A percentile compares a stretch with the other conserved stretches of the same genome.
These are phyloP conservation scores for Bromus sterilis DNA, from an alignment of 176 grass and related monocot species.

Conservation along the genomic window DNA sequence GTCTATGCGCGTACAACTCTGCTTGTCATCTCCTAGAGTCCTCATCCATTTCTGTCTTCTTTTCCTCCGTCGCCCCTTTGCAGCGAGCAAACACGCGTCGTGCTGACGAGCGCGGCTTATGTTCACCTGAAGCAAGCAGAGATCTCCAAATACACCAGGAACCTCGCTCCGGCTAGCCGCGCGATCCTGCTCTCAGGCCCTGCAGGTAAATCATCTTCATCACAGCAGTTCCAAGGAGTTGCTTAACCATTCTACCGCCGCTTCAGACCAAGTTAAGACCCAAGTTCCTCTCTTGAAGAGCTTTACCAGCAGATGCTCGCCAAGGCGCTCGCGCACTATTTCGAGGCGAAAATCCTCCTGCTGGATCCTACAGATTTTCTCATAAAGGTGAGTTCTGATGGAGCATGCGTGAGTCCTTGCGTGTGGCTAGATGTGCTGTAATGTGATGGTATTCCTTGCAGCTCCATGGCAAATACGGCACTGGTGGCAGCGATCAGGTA, in stretches of 20 bases:
- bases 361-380: slow-evolving; percentile 88
- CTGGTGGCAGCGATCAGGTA: slow-evolving; percentile 47
- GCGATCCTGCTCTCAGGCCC: slow-evolving; percentile 82
- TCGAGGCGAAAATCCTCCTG: slow-evolving; percentile 76
- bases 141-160: slow-evolving; percentile 72
- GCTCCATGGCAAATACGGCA: slow-evolving; percentile 75
- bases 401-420: background rate
- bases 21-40: background rate
- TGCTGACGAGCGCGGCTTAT: slow-evolving; percentile 86
- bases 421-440: background rate
- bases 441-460: slow-evolving; percentile 12
- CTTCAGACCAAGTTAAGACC: slow-evolving; percentile 21
- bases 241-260: background rate
- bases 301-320: slow-evolving; percentile 98
- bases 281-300: slow-evolving; percentile 47
- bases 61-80: background rate
- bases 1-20: background rate
- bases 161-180: slow-evolving; percentile 89
- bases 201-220: slow-evolving; percentile 51
- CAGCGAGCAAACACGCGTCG: slow-evolving; percentile 83
- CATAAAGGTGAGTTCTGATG: slow-evolving; percentile 57
- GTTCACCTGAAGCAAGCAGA: slow-evolving; percentile 97
- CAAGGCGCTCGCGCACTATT: slow-evolving; percentile 82
- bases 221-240: background rate
- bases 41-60: background rate